phyloP scores from a whole-genome alignment of 148 eudicot species.

The Suaeda aralocaspica region DNA sequence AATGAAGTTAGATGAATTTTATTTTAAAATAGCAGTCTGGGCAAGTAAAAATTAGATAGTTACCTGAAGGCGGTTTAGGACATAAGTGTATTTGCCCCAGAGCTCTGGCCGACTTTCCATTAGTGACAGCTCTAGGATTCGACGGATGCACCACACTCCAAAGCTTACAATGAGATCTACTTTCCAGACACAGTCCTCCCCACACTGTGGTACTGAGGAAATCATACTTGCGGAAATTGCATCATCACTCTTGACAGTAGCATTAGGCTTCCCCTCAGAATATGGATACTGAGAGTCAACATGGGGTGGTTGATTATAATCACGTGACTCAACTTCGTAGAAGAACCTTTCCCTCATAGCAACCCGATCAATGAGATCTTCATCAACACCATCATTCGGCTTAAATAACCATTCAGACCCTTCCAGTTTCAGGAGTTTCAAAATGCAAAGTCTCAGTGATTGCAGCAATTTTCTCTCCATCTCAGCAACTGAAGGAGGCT shows the following conservation, averaged over 20 bases:
- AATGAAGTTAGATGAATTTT: slow-evolving; percentile 8
- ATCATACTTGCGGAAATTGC: slow-evolving; percentile 33
- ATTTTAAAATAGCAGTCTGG: too few relatives aligned
- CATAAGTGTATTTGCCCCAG: slow-evolving; percentile 96
- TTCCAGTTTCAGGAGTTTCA: slow-evolving; percentile 82
- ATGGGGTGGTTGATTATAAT: slow-evolving; percentile 33
- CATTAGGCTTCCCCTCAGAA: slow-evolving; percentile 37
- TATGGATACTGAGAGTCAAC: slow-evolving; percentile 33
- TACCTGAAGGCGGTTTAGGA: slow-evolving; percentile 98
- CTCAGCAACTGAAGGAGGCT: slow-evolving; percentile 43
- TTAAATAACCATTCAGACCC: slow-evolving; percentile 93
- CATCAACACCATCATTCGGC: slow-evolving; percentile 83
- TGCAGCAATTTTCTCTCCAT: slow-evolving; percentile 67
- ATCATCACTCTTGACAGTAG: slow-evolving; percentile 36
- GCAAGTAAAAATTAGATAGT: too few relatives aligned
- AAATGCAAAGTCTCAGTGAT: slow-evolving; percentile 69
- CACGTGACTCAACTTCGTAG: slow-evolving; percentile 69
- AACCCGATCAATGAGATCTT: slow-evolving; percentile 77
- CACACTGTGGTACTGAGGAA: slow-evolving; percentile 76
- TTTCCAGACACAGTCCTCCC: slow-evolving; percentile 86
- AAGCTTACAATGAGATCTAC: slow-evolving; percentile 73
- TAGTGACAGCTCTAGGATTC: slow-evolving; percentile 82
- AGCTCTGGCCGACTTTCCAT: slow-evolving; percentile 99
- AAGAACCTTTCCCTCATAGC: slow-evolving; percentile 79
- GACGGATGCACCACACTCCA: slow-evolving; percentile 94